Base-by-base conservation (phyloP, 2,329 filamentous ascomycete genomes). In the Sclerotinia trifoliorum region DNA sequence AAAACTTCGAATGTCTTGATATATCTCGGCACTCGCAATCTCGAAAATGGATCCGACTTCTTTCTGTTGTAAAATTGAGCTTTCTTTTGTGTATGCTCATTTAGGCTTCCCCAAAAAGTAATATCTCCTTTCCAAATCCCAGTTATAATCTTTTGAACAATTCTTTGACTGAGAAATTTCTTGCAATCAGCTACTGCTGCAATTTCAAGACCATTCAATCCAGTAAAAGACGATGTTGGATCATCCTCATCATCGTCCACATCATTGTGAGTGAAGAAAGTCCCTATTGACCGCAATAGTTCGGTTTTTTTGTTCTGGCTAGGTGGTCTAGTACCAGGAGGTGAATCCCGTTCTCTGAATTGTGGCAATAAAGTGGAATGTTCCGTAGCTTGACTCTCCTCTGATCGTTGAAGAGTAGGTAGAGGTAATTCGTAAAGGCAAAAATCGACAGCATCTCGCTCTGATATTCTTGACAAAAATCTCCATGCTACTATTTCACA, bases 51-150 rank as follows among this genome's bases (percentile, higher is more conserved):
- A 75, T 94, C 91, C 39, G 88, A 83, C 19, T 84, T 86, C 71
- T 80, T 82, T 32, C 81, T 81, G 76, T 91, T 91, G 79, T 95
- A 96, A 71, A 91, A 87, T 29, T 90, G 88, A 1, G 92, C 89
- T 74, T 88, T 87, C 79, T 96, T 96, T 68, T 84, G 85, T 0
- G 91, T 88, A 74, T 90, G 82, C 11, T 92, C 85, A 11, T 86
- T 89, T n/a, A 96, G 81, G 7, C 83, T 86, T 70, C 93, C 90
- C 93, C 92, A 96, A 78, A 96, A 95, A 49, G 94, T 86, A 70
- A 96, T 93, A 72, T 94, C 89, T 57, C 93, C 93, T 71, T 89
- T 88, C 92, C 93, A 96, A 66, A 96, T 91, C 61, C 90, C 90
- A 57, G 90, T 90, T 70, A 96, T 87, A 72, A 96, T 90, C 74